Evolutionary conservation across 371 early-diverging fungal genomes (phyloP), one percentile per base, ranked within the genome.

Genomic region (Chytridiales sp.): DNA sequence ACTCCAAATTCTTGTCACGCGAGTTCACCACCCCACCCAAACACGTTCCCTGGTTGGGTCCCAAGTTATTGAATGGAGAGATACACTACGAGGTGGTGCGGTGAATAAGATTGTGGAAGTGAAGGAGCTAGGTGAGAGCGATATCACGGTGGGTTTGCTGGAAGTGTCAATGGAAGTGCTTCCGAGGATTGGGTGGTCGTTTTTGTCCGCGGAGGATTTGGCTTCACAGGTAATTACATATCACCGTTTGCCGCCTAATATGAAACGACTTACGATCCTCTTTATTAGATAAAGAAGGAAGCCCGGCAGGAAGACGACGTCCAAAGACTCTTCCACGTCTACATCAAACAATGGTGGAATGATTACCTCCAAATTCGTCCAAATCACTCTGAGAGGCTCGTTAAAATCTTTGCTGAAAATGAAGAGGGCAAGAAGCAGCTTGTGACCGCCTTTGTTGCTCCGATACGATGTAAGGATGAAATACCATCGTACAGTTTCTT

Each of bases 331-430:
- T 69, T 70, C 50, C 68, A 62, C 46, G 21, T 62, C 6, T 58
- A 52, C 46, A 63, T 67, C 17, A 71, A 66, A 39, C 66, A 69
- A 47, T 74, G 75, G 75, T 74, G 75, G 75, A 65, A 56, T 31
- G 75, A 74, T 32, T 74, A 42, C 47, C 54, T 74, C 13, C 69
- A 69, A 42, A 67, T 74, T 1, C 59, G 72, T 26, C 38, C 58
- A 13, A 49, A 26, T 29, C 69, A 74, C 46, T 38, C 65, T 1
- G 40, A 62, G 19, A 40, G 72, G 19, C 58, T 68, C 22, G 72
- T 74, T 19, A 74, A 74, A 49, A 56, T 74, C 19, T 68, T 74
- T 61, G 68, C 72, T 26, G 22, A 46, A 26, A 52, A 64, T 26
- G 75, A 74, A 47, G 4, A 34, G 4, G 67, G 71, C 24, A 36